Percentiles rank a stretch among this genome's conserved stretches.
phyloP scores from a whole-genome alignment of 371 early-diverging fungal species.

The Umbelopsis sp. region DNA sequence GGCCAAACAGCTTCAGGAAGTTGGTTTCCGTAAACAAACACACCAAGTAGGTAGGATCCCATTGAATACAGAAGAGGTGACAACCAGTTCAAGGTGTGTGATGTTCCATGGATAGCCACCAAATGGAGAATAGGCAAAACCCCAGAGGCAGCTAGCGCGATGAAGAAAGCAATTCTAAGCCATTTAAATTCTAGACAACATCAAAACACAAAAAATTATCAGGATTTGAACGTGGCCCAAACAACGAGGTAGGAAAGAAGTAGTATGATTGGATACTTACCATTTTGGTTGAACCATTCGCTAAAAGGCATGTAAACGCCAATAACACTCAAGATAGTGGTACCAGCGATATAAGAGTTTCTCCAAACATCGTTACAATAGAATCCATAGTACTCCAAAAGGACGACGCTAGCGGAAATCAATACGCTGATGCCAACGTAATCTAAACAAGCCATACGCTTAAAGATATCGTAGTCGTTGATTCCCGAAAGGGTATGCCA shows the following conservation, averaged over 20 bases:
- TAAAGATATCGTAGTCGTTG: slow-evolving; percentile 66
- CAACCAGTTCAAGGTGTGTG: slow-evolving; percentile 46
- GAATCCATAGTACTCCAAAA: slow-evolving; percentile 72
- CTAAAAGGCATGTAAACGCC: slow-evolving; percentile 52
- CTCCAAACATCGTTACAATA: slow-evolving; percentile 71
- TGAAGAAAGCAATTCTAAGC: slow-evolving; percentile 56
- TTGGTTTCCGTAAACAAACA: slow-evolving; percentile 68
- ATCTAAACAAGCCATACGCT: slow-evolving; percentile 69
- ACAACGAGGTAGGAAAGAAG: not conserved
- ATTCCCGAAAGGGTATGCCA: slow-evolving; percentile 76
- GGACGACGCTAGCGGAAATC: slow-evolving; percentile 68
- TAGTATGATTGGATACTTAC: slow-evolving; percentile 23
- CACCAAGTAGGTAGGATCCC: slow-evolving; percentile 42
- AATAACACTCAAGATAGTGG: slow-evolving; percentile 44
- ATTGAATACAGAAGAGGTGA: slow-evolving; percentile 49
- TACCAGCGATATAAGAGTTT: slow-evolving; percentile 65
- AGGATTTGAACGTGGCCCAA: not conserved
- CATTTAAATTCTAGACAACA: slow-evolving; percentile 35
- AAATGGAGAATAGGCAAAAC: slow-evolving; percentile 68
- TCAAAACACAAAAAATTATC: not conserved
- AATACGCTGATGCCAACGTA: slow-evolving; percentile 83
- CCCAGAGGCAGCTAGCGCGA: slow-evolving; percentile 64
- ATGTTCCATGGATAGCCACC: slow-evolving; percentile 55
- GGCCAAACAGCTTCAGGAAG: slow-evolving; percentile 77
- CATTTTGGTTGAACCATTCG: slow-evolving; percentile 50